Evolutionary conservation across 2,329 filamentous ascomycete species (phyloP).

Genomic region (Cladophialophora exuberans): DNA sequence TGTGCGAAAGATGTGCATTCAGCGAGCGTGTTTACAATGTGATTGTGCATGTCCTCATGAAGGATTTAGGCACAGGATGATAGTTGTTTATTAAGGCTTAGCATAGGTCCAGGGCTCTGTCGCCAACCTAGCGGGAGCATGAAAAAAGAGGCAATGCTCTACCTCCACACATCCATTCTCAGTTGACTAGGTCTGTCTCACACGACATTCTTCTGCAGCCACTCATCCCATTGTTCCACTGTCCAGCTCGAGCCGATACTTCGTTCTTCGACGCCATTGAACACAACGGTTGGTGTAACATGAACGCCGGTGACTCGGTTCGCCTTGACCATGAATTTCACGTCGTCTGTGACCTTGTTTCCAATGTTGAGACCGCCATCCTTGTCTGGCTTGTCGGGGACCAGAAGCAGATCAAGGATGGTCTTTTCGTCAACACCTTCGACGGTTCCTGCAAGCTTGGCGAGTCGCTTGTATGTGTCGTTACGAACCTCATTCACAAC

Average conservation of each 20-base stretch:
- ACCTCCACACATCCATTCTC: neutral
- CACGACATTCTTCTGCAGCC: slow-evolving; percentile 68
- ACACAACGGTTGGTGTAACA: slow-evolving; percentile 87
- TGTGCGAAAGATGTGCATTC: slow-evolving; percentile 27
- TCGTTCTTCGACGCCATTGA: slow-evolving; percentile 78
- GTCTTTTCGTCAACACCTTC: slow-evolving; percentile 72
- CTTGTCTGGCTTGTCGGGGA: slow-evolving; percentile 67
- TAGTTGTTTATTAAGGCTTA: slow-evolving; percentile 24
- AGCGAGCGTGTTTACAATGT: slow-evolving; percentile 30
- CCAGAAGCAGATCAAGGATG: slow-evolving; percentile 69
- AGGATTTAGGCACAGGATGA: slow-evolving; percentile 23
- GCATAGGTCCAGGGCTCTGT: slow-evolving; percentile 17
- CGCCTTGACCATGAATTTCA: slow-evolving; percentile 79
- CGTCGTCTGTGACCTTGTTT: slow-evolving; percentile 80
- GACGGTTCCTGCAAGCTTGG: slow-evolving; percentile 67
- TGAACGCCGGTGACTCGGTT: slow-evolving; percentile 79
- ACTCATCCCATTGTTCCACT: slow-evolving; percentile 81
- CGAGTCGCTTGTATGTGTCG: slow-evolving; percentile 77
- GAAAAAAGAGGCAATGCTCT: neutral
- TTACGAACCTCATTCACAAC: slow-evolving; percentile 86
- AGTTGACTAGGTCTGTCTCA: slow-evolving; percentile 38
- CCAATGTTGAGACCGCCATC: slow-evolving; percentile 76
- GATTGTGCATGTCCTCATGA: slow-evolving; percentile 28
- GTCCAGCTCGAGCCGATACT: slow-evolving; percentile 80
- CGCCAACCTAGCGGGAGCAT: neutral